Evolutionary conservation across 208 protist species (phyloP), one percentile per base, ranked within the genome.

Genomic region (Leptomonas pyrrhocoris): DNA sequence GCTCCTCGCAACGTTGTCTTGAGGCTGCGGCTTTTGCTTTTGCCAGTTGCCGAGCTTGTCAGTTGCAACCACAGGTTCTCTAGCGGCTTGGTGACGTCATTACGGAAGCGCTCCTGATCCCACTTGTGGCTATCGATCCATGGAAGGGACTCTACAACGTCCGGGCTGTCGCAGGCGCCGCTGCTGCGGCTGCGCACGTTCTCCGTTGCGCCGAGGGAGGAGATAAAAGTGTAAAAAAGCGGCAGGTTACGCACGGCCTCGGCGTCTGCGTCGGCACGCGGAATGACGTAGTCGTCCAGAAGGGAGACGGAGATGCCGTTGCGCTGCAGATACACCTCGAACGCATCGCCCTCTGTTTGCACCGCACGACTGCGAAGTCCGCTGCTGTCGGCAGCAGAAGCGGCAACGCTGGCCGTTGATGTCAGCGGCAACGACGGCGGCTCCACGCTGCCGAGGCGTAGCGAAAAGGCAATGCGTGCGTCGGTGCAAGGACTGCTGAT

Each of bases 261-360:
- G 30, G 23, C 42, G 36, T 48, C 66, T 23, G 67, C 72, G 18
- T 77, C 72, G 6, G 18, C 48, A 19, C 72, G 72, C 2, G 72
- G 72, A 16, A 77, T 55, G 18, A 27, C n/a, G 54, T 71, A 71
- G 38, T 54, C 40, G 19, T 77, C 72, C 16, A 77, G 55, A 13
- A 77, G 63, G 21, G 72, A 65, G 30, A 51, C 16, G 8, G 63
- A 43, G 63, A 77, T 71, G 57, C 72, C 72, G 49, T 77, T 77
- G 28, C 46, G 63, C 63, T 77, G 72, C 55, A 77, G 49, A 30
- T 71, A 77, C 28, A 71, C 63, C 72, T 77, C 72, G n/a, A 71
- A 30, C 34, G 67, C 43, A 50, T 77, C 72, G 5, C 72, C 72
- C 2, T 77, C 63, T 21, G 38, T 21, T 13, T n/a, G 27, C n/a